Base-by-base conservation (phyloP, 257 asterid genomes). In the Fraxinus excelsior region DNA sequence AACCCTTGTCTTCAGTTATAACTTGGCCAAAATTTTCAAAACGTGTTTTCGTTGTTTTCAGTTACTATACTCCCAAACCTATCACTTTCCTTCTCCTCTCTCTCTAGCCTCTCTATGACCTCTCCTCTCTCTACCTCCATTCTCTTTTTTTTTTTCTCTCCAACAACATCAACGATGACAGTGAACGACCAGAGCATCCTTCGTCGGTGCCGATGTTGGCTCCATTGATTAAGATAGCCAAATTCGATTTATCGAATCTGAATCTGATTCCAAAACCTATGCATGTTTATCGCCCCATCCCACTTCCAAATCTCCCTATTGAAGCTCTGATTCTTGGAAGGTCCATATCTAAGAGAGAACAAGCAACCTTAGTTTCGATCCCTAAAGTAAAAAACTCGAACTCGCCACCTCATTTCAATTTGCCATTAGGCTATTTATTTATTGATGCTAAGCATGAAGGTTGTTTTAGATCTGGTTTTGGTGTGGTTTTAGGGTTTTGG, bases 311-410 rank as follows among this genome's bases (percentile, higher is more conserved):
- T 78, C 77, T 35, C 62, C 82, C 82, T 25, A 46, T 74, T 37
- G 88, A 88, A 79, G 73, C 86, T 73, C 92, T 88, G 2, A 35
- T 90, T 71, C 91, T 93, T 13, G 99, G 98, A 58, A 81, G 96
- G 71, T 91, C 90, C 87, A 56, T 95, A 76, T 93, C 99, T 4
- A 93, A 96, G 85, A 83, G 96, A 82, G 98, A 95, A 78, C 82
- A 91, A 78, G 93, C 92, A 14, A 86, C 86, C 26, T 74, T 80
- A 56, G 85, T 86, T 49, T 79, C 87, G 8, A 42, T 76, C 51
- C 29, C 83, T n/a, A 72, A 19, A 65, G 77, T 9, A 65, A 35
- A 73, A 21, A 75, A 70, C 29, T 73, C 78, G 38, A 74, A 78
- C 37, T 37, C 80, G 42, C 56, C 78, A 29, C 49, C 7, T 72